These are phyloP conservation scores for Thalassia testudinum DNA, from an alignment of 116 monocot species.

Conservation along the genomic window DNA sequence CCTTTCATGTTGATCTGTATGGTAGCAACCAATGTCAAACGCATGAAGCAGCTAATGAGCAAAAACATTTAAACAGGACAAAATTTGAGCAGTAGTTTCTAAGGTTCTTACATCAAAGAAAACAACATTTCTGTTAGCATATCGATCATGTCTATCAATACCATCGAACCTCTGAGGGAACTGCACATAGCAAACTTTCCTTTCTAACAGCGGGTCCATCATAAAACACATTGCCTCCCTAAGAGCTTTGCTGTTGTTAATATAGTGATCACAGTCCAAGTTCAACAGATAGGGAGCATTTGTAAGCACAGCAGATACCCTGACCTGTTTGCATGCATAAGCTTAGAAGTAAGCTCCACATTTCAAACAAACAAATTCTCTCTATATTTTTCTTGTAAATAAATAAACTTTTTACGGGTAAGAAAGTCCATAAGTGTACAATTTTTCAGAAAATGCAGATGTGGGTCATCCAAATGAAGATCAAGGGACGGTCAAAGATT, in stretches of 20 bases:
- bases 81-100: not conserved
- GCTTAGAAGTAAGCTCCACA: too few species aligned
- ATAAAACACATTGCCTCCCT: slow-evolving; percentile 78
- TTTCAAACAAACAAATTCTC: too few species aligned
- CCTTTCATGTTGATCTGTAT: slow-evolving; percentile 82
- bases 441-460: too few species aligned
- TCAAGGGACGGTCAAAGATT: not conserved
- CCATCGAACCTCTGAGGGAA: slow-evolving; percentile 73
- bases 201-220: slow-evolving; percentile 71
- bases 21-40: not conserved
- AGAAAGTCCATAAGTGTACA: too few species aligned
- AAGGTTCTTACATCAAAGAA: slow-evolving; percentile 67
- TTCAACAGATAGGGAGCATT: slow-evolving; percentile 75
- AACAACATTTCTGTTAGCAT: slow-evolving; percentile 74
- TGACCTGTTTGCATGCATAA: slow-evolving; percentile 23
- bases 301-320: slow-evolving; percentile 73
- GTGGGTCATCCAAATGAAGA: not conserved
- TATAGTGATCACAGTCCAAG: slow-evolving; percentile 87
- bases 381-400: too few species aligned
- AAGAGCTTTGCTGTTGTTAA: slow-evolving; percentile 77
- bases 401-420: too few species aligned
- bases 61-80: not conserved
- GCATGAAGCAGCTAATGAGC: not conserved
- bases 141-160: slow-evolving; percentile 79
- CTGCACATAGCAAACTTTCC: slow-evolving; percentile 61